Evolutionary conservation across 805 yeast genomes (phyloP), one percentile per base, ranked within the genome.

Genomic region (Gaillardinia entomophila): DNA sequence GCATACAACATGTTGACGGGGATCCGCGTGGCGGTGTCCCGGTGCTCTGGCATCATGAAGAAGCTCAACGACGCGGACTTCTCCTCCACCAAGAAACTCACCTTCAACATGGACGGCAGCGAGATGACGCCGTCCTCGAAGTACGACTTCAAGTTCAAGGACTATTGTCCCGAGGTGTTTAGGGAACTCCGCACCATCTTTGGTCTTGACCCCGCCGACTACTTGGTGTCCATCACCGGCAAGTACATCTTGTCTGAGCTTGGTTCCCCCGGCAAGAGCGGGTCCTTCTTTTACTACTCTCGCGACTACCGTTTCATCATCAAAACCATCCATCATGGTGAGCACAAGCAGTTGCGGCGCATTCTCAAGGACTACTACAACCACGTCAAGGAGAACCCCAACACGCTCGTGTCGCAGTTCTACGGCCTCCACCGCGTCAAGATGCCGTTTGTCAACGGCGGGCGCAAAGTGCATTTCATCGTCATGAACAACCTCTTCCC

Each of bases 1-100:
- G 98, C 97, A 1, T 94, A 92, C 57, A 88, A 90, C 56, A 90
- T 92, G 97, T 71, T 94, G 36, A 89, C 97, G 0, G 98, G 99
- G 2, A 92, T 92, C 29, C 72, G 98, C 36, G 95, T 88, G 6
- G 89, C 97, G 0, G 97, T 92, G 0, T 86, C 96, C 3, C 68
- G 96, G 36, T 82, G 95, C 48, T 85, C 96, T 0, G 94, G 95
- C 24, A 70, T 82, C 8, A 83, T 86, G 74, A 75, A 82, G 33
- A 80, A 82, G 13, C 61, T 92, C 26, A 71, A 70, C 2, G 81
- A 77, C 31, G 70, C 64, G 12, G 96, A 90, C 53, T 92, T 89
- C 54, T 64, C 60, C 22, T 62, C 75, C 8, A 77, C 78, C 16
- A 82, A 86, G 45, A 90, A 92, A 55, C 66, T 90, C 34, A 82